Base-by-base conservation (phyloP, 192 early-diverging fungal species). In the Umbelopsis sp. region DNA sequence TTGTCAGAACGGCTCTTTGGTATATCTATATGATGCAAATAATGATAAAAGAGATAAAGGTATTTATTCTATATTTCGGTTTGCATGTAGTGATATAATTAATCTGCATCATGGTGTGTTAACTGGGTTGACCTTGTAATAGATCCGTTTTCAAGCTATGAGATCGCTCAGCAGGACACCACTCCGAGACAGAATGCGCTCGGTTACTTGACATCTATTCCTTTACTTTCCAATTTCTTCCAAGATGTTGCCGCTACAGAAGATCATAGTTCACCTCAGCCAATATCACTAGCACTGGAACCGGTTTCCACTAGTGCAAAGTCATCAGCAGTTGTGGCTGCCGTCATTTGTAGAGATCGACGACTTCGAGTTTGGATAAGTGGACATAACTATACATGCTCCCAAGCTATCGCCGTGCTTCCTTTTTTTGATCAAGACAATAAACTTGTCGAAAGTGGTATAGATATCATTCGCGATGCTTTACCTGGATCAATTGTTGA, bases 401-500 rank as follows among this genome's bases (percentile, higher is more conserved):
- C 56, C 32, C 56, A 62, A 62, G 56, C 56, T 29, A 17, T 62
- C 2, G 31, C 56, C 32, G 31, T 20, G 0, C 17, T 62, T 4
- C 56, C 56, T 16, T 32, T 10, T 9, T 62, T 62, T 62, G 31
- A 62, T 17, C 31, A 29, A 7, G 20, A 62, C 29, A 62, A 62
- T 14, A 36, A 62, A 2, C 26, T 62, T 22, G 31, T 34, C 5
- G 29, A 62, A 62, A 17, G 29, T 31, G 31, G 4, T 12, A 12
- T 32, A 1, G 26, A 62, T 31, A 17, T 62, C 6, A 29, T 62
- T 11, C 56, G 56, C 17, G 56, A 62, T 29, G 26, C 56, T 22
- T 29, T 62, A n/a, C 56, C 56, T 2, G 56, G 56, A 5, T 62
- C 56, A 10, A 62, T 62, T 36, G 56, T 11, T 14, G 56, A 62